Evolutionary conservation across 352 stramenopile genomes (phyloP).

Genomic region (Nothophytophthora sp.): DNA sequence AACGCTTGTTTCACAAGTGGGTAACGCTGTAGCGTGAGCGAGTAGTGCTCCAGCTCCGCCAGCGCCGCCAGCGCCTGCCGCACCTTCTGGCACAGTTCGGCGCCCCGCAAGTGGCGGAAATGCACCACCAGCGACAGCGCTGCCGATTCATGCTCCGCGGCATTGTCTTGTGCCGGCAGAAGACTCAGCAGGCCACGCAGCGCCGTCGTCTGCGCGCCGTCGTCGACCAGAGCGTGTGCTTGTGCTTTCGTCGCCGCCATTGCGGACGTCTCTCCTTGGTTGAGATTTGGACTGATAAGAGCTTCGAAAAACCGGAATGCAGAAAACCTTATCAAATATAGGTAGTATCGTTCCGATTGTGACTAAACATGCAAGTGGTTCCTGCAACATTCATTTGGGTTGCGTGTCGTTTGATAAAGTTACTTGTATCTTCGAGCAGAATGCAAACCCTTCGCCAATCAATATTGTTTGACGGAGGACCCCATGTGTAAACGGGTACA

Average conservation of each 20-base stretch:
- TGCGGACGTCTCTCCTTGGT: too few relatives aligned
- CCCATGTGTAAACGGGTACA: too few relatives aligned
- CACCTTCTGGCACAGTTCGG: not conserved
- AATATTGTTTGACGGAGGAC: too few relatives aligned
- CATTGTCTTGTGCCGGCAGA: conserved; percentile 15
- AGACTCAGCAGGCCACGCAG: conserved; percentile 28
- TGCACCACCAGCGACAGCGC: conserved; percentile 31
- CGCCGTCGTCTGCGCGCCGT: conserved; percentile 1
- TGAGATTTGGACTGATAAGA: too few relatives aligned
- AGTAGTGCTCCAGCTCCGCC: conserved; percentile 21
- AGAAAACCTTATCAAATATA: too few relatives aligned
- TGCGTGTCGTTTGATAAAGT: too few relatives aligned
- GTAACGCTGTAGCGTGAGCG: conserved; percentile 26
- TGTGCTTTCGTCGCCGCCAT: not conserved
- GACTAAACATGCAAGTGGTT: too few relatives aligned
- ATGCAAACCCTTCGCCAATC: too few relatives aligned
- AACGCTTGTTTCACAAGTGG: conserved; percentile 35
- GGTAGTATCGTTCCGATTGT: too few relatives aligned
- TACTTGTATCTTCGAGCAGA: too few relatives aligned
- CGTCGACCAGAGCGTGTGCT: not conserved
- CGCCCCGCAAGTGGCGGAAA: conserved; percentile 10
- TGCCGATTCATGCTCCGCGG: conserved; percentile 14
- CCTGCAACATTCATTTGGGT: too few relatives aligned
- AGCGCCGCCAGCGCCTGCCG: conserved; percentile 1
- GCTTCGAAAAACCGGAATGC: too few relatives aligned